Evolutionary conservation across 495 filamentous ascomycete genomes (phyloP), one percentile per base, ranked within the genome.

Genomic region (Astrothelium macrocarpum): DNA sequence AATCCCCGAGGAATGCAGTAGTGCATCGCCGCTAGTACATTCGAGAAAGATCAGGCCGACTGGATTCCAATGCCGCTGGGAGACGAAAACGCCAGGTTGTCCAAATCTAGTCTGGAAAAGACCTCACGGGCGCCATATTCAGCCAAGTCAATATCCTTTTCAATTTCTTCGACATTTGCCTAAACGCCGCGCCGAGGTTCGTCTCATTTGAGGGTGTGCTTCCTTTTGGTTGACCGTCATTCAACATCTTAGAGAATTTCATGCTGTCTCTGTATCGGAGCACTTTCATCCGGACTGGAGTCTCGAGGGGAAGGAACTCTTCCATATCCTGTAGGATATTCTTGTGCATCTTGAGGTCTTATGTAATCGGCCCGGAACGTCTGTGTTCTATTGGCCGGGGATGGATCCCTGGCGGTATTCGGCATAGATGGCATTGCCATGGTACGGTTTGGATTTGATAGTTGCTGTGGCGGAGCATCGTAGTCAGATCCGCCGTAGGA

Each of bases 341-440:
- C 25, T 32, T 7, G 12, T 28, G 18, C 14, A 18, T 9, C 5
- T 42, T 66, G 59, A 10, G 62, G 62, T 42, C 64, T 58, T 31
- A 66, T 45, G n/a, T 60, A 32, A 56, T 53, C 64, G 31, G 61
- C 64, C 12, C 46, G n/a, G 32, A 59, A 59, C 20, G 49, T 64
- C 53, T 59, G 62, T 18, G 29, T 36, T 34, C 62, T 36, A 18
- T 20, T 62, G 11, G 25, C 5, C 1, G 65, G 34, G 1, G 65
- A 67, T 1, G 58, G 65, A 18, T 64, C 64, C 2, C 64, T 61
- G 18, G 64, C 61, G 11, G 61, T 26, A 25, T 34, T 32, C 29
- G 64, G 64, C 34, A 49, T 31, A 14, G 60, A 31, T 1, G 64
- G 64, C 29, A 32, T 25, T 43, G 26, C 20, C 28, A 11, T 36